Conservation (phyloP, 2,329 filamentous ascomycete species). For the Verticillium longisporum region DNA sequence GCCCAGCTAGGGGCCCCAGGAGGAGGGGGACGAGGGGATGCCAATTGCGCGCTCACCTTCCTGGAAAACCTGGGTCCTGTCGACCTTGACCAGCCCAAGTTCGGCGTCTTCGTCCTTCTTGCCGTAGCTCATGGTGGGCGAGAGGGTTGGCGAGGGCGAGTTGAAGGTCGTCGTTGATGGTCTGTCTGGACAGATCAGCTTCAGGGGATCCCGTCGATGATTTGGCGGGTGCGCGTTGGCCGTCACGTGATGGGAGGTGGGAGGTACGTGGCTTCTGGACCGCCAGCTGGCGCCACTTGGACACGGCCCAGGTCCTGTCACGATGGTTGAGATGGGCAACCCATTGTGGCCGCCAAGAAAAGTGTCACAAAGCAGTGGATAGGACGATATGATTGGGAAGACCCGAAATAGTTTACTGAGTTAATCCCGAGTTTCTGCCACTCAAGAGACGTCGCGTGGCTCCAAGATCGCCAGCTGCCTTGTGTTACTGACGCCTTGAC, state of each 20-base stretch:
- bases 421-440: too few relatives aligned
- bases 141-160: constrained; percentile 21
- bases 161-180: constrained; percentile 21
- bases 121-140: constrained; percentile 81
- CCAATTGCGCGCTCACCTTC: constrained; percentile 61
- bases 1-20: not conserved
- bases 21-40: constrained; percentile 1
- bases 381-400: too few relatives aligned
- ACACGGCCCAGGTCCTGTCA: not conserved
- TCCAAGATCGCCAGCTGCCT: too few relatives aligned
- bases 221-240: not conserved
- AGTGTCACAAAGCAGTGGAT: not conserved
- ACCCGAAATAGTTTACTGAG: too few relatives aligned
- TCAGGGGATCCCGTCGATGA: not conserved
- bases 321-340: too few relatives aligned
- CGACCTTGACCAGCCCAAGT: constrained; percentile 88
- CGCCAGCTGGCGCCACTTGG: not conserved
- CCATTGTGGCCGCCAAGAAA: too few relatives aligned
- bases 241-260: not conserved
- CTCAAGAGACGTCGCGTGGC: too few relatives aligned
- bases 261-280: not conserved
- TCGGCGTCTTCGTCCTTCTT: constrained; percentile 99
- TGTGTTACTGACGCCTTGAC: too few relatives aligned
- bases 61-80: constrained; percentile 96
- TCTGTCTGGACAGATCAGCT: not conserved